These are phyloP conservation scores for Abrus precatorius DNA, from an alignment of 306 rosid genomes.

Conservation along the genomic window DNA sequence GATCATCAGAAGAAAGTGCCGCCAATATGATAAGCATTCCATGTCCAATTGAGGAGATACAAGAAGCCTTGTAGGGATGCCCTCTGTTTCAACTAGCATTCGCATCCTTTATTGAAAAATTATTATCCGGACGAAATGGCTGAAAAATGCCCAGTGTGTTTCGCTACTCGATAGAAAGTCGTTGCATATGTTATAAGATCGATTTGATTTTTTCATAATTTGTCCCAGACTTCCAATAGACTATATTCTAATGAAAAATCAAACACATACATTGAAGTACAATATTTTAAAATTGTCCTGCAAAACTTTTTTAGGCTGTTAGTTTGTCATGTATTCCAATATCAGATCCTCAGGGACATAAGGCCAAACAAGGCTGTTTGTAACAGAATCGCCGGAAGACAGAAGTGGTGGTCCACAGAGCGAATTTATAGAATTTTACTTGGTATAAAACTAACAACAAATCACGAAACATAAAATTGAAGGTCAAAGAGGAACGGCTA, in stretches of 20 bases:
- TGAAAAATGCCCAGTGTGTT: not conserved
- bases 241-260: too few species aligned
- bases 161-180: too few species aligned
- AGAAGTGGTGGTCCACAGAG: not conserved
- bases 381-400: not conserved
- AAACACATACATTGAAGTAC: not conserved
- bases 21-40: not conserved
- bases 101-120: not conserved
- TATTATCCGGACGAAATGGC: not conserved
- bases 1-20: not conserved
- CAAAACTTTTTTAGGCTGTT: not conserved
- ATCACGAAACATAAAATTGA: constrained; percentile 13
- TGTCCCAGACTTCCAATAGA: too few species aligned
- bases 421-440: not conserved
- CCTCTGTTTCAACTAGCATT: not conserved
- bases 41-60: not conserved
- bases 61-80: not conserved
- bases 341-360: not conserved
- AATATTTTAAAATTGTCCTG: not conserved
- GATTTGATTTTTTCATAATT: too few species aligned
- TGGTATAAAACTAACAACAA: constrained; percentile 3
- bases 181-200: too few species aligned
- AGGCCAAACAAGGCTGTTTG: not conserved
- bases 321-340: constrained; percentile 10
- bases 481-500: not conserved